These are phyloP conservation scores for Lactarius indigo DNA, from an alignment of 768 basidiomycete genomes.

Conservation along the genomic window DNA sequence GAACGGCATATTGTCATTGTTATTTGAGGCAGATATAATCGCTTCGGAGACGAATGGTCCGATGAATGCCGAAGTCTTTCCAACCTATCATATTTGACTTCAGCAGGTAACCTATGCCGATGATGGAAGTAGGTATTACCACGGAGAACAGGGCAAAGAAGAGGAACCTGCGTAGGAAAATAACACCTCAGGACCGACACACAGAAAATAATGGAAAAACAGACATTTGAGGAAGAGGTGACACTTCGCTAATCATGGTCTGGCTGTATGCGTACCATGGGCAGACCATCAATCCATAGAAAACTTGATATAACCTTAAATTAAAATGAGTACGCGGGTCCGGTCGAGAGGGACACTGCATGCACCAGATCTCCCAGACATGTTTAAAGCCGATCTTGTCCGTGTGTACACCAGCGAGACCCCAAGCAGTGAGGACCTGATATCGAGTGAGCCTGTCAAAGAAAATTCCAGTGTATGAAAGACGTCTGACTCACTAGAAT, in stretches of 20 bases:
- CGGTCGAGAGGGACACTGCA: not conserved
- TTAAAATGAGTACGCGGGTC: not conserved
- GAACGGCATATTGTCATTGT: slow-evolving; percentile 76
- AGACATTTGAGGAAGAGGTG: slow-evolving; percentile 67
- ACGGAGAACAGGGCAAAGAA: slow-evolving; percentile 76
- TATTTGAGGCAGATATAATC: slow-evolving; percentile 62
- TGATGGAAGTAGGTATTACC: slow-evolving; percentile 34
- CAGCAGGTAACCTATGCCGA: not conserved
- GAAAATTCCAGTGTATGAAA: not conserved
- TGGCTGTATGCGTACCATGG: slow-evolving; percentile 82
- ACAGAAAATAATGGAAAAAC: slow-evolving; percentile 20
- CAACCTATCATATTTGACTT: slow-evolving; percentile 41
- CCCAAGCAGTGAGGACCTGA: slow-evolving; percentile 67
- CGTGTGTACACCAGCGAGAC: slow-evolving; percentile 72
- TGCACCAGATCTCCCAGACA: slow-evolving; percentile 74
- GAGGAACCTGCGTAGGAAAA: slow-evolving; percentile 45
- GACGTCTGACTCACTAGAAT: slow-evolving; percentile 46
- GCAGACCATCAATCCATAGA: slow-evolving; percentile 69
- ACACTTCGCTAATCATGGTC: slow-evolving; percentile 80
- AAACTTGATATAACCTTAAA: slow-evolving; percentile 62
- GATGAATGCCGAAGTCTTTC: slow-evolving; percentile 75
- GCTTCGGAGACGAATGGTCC: slow-evolving; percentile 73
- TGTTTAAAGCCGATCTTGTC: slow-evolving; percentile 77
- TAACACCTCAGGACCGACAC: not conserved
- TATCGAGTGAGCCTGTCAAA: not conserved